Base-by-base conservation (phyloP, 108 stramenopile species). In the Pseudonitzschia delicatissima region DNA sequence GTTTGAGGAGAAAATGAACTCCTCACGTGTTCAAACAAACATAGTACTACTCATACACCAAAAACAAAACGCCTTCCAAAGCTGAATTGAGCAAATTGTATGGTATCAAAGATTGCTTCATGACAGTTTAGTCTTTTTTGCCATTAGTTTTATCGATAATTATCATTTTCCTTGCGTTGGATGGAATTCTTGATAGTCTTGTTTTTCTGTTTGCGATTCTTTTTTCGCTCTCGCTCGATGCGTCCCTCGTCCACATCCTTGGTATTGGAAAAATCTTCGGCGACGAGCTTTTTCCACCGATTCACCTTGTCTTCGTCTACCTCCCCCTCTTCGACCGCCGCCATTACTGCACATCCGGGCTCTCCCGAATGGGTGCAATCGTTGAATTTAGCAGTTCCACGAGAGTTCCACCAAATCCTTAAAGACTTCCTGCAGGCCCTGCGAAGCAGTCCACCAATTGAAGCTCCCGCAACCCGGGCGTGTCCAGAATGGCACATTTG, bases 401-500 rank as follows among this genome's bases (percentile, higher is more conserved):
- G 60, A 40, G 5, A 62, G 60, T 1, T 62, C 60, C 26, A 62
- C 60, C 33, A 62, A 18, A 35, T 62, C 60, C 13, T 35, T 3
- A 62, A 62, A 62, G 28, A 62, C 60, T 18, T 27, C 6, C 5
- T 40, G 36, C 39, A 62, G 26, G 3, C 60, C 60, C 39, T 28
- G 36, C 3, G 60, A 17, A n/a, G 42, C 60, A n/a, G 20, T 62
- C 60, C 0, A 62, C 42, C 28, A 62, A 37, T 35, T 62, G 60
- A 25, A 62, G 26, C 20, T 62, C 60, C 42, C 60, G 39, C n/a
- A 62, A 35, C n/a, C 60, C 60, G 42, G 60, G 60, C n/a, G 60
- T 62, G 42, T 62, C 60, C 25, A 62, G 39, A 62, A 62, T 28
- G 39, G 60, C 39, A 15, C 25, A 25, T 5, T 55, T 11, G 28